These are phyloP conservation scores for Microstegium vimineum DNA, from an alignment of 176 grass and related monocot genomes.

Conservation along the genomic window DNA sequence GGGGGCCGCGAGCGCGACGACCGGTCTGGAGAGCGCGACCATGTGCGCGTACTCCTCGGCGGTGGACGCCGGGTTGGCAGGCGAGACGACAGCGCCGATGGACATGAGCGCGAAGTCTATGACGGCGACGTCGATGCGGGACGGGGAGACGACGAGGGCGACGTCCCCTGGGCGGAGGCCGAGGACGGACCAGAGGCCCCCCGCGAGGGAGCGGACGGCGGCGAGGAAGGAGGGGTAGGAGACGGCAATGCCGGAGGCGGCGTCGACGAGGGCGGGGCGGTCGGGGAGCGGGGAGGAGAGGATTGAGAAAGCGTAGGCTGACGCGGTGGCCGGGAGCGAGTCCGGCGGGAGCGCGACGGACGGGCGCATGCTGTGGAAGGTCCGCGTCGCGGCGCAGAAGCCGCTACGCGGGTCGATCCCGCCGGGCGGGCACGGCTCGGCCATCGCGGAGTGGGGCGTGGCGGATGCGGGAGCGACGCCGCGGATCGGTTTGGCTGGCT, in stretches of 20 bases:
- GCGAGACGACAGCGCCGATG: conserved; percentile 63
- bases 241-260: conserved; percentile 41
- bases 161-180: conserved; percentile 42
- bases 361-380: conserved; percentile 60
- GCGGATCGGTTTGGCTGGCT: background rate
- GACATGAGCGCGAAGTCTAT: conserved; percentile 67
- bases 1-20: conserved; percentile 43
- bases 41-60: conserved; percentile 49
- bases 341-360: conserved; percentile 26
- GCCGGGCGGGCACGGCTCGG: background rate
- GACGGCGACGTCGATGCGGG: conserved; percentile 48
- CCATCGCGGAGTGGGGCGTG: background rate
- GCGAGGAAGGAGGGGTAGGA: conserved; percentile 60
- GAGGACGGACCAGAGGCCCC: conserved; percentile 39
- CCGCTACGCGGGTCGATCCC: conserved; percentile 45
- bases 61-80: conserved; percentile 52
- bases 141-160: conserved; percentile 47
- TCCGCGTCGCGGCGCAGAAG: conserved; percentile 47
- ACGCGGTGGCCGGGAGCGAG: conserved; percentile 44
- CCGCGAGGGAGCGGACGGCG: conserved; percentile 43
- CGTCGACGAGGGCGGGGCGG: conserved; percentile 46
- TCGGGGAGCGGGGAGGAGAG: conserved; percentile 41
- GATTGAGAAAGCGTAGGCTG: conserved; percentile 45
- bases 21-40: conserved; percentile 37
- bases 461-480: background rate